Percentiles rank a stretch among this genome's conserved stretches.
These are phyloP conservation scores for Macrolepiota albuminosa DNA, from an alignment of 768 basidiomycete species.

Conservation along the genomic window DNA sequence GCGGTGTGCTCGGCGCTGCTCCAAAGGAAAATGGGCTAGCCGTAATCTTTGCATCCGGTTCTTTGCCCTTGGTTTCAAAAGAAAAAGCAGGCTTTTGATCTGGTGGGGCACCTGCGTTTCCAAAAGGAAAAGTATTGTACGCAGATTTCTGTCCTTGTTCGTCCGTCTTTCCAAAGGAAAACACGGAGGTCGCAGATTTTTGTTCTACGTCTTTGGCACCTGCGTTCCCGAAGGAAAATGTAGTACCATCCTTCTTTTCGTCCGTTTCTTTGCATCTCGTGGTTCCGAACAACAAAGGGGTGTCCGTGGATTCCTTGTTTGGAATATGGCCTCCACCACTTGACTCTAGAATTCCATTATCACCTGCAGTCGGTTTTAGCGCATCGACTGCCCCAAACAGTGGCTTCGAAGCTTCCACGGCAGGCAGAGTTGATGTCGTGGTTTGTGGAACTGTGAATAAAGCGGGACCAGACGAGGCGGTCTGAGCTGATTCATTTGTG, in stretches of 20 bases:
- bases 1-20: conserved; percentile 27
- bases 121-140: conserved; percentile 2
- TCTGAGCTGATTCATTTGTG: conserved; percentile 9
- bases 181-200: conserved; percentile 2
- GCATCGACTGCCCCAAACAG: conserved; percentile 27
- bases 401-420: conserved; percentile 32
- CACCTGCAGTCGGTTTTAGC: conserved; percentile 39
- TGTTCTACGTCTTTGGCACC: conserved; percentile 4
- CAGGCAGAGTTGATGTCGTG: conserved; percentile 4
- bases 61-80: conserved; percentile 16
- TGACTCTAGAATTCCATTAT: conserved; percentile 1
- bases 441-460: conserved; percentile 23
- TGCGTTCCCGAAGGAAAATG: conserved; percentile 40
- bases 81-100: conserved; percentile 4
- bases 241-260: conserved; percentile 15
- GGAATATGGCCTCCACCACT: neutral
- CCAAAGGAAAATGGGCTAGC: conserved; percentile 44
- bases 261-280: conserved; percentile 8
- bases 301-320: neutral
- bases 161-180: conserved; percentile 30
- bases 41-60: conserved; percentile 11
- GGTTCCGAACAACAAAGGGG: conserved; percentile 7
- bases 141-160: conserved; percentile 7
- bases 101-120: neutral
- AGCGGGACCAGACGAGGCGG: conserved; percentile 21